Evolutionary conservation across 1,139 yeast species (phyloP).

Genomic region (Blastobotrys petasosporus): DNA sequence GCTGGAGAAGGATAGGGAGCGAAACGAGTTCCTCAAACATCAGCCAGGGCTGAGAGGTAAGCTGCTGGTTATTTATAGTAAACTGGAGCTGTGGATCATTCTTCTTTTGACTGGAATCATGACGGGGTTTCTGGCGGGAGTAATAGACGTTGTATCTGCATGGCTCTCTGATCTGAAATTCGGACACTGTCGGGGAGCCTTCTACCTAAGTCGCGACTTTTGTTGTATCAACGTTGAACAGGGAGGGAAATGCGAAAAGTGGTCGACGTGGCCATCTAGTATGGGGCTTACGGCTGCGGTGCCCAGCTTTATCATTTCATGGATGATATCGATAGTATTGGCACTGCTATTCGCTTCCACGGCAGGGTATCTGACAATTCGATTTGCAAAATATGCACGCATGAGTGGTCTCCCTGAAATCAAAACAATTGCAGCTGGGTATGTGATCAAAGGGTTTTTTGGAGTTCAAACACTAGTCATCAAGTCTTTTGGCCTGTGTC

Average conservation of each 20-base stretch:
- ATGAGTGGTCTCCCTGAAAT: slow-evolving; percentile 71
- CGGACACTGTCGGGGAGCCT: slow-evolving; percentile 41
- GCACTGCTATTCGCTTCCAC: slow-evolving; percentile 32
- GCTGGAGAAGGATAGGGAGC: slow-evolving; percentile 29
- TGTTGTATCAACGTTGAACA: slow-evolving; percentile 37
- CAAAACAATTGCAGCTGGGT: slow-evolving; percentile 57
- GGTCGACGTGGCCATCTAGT: slow-evolving; percentile 42
- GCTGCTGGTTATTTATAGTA: slow-evolving; percentile 12
- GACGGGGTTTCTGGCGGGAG: slow-evolving; percentile 55
- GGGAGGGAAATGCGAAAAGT: slow-evolving; percentile 33
- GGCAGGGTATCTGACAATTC: slow-evolving; percentile 35
- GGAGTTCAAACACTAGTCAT: slow-evolving; percentile 43
- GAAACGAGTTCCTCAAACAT: slow-evolving; percentile 17
- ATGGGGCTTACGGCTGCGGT: slow-evolving; percentile 23
- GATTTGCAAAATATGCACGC: slow-evolving; percentile 42
- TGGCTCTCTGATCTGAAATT: slow-evolving; percentile 58
- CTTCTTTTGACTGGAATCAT: slow-evolving; percentile 50
- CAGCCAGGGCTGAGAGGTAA: slow-evolving; percentile 18
- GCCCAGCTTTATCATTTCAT: slow-evolving; percentile 32
- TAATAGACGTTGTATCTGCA: slow-evolving; percentile 54
- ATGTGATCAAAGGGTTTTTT: slow-evolving; percentile 45
- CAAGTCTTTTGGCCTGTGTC: slow-evolving; percentile 50
- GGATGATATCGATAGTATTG: slow-evolving; percentile 34
- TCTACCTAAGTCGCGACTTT: slow-evolving; percentile 34
- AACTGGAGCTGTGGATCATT: slow-evolving; percentile 46